Percentiles rank a stretch among this genome's conserved stretches.
These are phyloP conservation scores for Globisporangium middletonii DNA, from an alignment of 352 stramenopile genomes.

Conservation along the genomic window DNA sequence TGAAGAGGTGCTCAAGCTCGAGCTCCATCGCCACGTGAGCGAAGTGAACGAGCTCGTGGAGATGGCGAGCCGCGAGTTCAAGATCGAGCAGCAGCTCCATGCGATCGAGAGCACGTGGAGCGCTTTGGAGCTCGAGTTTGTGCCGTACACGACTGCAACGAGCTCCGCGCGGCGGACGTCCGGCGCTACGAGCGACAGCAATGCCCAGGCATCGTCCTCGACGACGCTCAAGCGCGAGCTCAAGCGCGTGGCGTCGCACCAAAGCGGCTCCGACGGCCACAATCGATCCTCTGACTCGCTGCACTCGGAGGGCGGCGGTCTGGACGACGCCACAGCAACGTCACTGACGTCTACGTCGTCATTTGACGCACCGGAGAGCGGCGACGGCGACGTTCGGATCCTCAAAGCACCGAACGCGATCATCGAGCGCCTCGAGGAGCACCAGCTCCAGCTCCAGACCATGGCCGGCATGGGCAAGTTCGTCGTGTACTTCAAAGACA, in stretches of 20 bases:
- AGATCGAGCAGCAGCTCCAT: conserved; percentile 95
- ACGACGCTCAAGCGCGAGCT: no score
- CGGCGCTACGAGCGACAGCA: neutral
- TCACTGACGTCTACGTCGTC: neutral
- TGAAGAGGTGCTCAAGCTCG: conserved; percentile 90
- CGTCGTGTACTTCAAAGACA: conserved; percentile 93
- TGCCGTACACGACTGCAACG: conserved; percentile 77
- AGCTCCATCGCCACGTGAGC: conserved; percentile 90
- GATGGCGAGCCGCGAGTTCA: conserved; percentile 94
- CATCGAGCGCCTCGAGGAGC: conserved; percentile 92
- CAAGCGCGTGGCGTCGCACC: neutral
- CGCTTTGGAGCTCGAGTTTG: conserved; percentile 90
- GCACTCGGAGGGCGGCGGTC: neutral
- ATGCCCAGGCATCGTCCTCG: neutral
- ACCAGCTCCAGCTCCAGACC: conserved; percentile 93
- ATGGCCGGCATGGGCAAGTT: conserved; percentile 97
- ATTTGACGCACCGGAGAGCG: conserved; percentile 2
- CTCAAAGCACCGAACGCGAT: conserved; percentile 89
- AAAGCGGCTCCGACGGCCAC: neutral
- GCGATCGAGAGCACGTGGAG: conserved; percentile 90
- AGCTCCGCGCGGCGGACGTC: no score
- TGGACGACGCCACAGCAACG: neutral
- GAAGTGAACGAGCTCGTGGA: conserved; percentile 94
- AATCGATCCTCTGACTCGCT: neutral
- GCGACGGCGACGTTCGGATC: conserved; percentile 82